Conservation (phyloP, 139 green algal species). For the Choricystis sp. region DNA sequence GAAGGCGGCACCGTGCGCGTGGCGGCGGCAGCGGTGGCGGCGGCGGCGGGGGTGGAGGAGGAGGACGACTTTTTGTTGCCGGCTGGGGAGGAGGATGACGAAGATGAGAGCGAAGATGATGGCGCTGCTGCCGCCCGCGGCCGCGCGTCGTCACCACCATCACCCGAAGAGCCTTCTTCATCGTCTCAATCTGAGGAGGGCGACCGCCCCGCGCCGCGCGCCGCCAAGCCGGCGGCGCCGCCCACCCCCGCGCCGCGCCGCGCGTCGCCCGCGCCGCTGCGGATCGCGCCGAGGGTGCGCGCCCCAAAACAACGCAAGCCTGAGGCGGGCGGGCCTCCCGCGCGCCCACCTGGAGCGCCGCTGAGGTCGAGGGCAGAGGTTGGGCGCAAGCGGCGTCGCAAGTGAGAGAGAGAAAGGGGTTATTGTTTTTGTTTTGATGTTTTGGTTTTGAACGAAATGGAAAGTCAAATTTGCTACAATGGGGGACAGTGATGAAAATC, state of each 20-base stretch:
- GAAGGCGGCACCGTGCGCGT: slow-evolving; percentile 26
- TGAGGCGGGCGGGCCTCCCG: background rate
- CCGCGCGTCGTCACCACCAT: background rate
- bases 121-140: background rate
- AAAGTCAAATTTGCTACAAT: background rate
- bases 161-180: no score
- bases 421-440: no score
- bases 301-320: background rate
- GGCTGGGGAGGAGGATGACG: slow-evolving; percentile 6
- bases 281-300: background rate
- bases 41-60: slow-evolving; percentile 1
- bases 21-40: background rate
- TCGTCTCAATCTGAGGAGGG: background rate
- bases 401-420: slow-evolving; percentile 4
- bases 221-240: no score
- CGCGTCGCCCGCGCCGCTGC: background rate
- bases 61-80: slow-evolving; percentile 38
- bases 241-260: no score
- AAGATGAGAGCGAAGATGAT: background rate
- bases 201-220: slow-evolving; percentile 5
- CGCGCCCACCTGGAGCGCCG: slow-evolving; percentile 8
- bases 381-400: slow-evolving; percentile 30
- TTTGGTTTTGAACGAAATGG: background rate
- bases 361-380: slow-evolving; percentile 30
- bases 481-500: background rate